Evolutionary conservation across 2,329 filamentous ascomycete species (phyloP).

Genomic region (Cucurbitaria berberidis): DNA sequence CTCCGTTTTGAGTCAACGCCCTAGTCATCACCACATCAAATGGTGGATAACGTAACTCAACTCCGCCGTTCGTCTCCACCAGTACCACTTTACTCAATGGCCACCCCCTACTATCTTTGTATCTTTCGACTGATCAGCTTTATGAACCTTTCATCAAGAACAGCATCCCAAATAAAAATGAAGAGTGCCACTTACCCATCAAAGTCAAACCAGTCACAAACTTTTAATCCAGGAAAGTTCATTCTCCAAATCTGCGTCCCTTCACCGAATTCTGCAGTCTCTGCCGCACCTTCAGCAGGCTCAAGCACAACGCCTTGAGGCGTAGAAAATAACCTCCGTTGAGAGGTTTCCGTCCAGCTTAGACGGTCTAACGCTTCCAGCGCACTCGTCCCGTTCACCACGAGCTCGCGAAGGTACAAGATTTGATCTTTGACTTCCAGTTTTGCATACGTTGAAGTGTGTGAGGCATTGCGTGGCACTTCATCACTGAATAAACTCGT

Average conservation of each 20-base stretch:
- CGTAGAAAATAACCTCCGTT: conserved; percentile 28
- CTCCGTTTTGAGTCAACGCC: conserved; percentile 49
- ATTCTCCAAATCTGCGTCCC: conserved; percentile 37
- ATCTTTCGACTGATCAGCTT: conserved; percentile 12
- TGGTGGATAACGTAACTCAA: conserved; percentile 39
- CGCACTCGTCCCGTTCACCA: conserved; percentile 37
- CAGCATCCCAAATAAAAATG: neutral
- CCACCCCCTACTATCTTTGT: conserved; percentile 41
- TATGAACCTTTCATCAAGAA: neutral
- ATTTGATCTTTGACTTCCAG: conserved; percentile 34
- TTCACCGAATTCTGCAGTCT: conserved; percentile 30
- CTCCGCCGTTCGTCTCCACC: conserved; percentile 20
- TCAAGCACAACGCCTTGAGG: conserved; percentile 30
- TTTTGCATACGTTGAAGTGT: conserved; percentile 26
- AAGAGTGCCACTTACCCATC: conserved; percentile 29
- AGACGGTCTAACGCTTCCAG: conserved; percentile 37
- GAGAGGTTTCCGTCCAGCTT: conserved; percentile 27
- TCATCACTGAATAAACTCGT: conserved; percentile 27
- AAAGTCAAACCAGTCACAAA: conserved; percentile 43
- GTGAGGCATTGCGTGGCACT: conserved; percentile 5
- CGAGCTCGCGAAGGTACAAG: conserved; percentile 35
- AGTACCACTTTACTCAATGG: conserved; percentile 38
- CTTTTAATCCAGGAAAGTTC: conserved; percentile 29
- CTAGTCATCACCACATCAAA: conserved; percentile 32
- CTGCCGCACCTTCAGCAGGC: conserved; percentile 33